phyloP scores from a whole-genome alignment of 1,284 basidiomycete species.

The Boletus subluridellus region DNA sequence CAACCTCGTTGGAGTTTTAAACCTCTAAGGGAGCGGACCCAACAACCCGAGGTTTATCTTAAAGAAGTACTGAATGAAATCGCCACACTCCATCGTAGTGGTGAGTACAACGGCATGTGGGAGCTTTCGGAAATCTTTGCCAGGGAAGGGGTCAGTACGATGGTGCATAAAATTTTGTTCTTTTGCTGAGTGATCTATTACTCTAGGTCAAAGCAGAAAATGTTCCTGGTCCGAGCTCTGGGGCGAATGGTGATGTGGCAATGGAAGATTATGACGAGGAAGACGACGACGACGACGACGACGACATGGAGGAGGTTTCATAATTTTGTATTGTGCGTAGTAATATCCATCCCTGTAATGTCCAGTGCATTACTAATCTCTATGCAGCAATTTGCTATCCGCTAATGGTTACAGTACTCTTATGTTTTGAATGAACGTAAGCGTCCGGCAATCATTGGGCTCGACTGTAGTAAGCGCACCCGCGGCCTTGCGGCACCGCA shows the following conservation, averaged over 20 bases:
- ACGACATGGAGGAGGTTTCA: constrained; percentile 57
- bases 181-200: constrained; percentile 15
- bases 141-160: constrained; percentile 54
- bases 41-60: constrained; percentile 90
- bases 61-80: constrained; percentile 84
- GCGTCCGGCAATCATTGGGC: neutral
- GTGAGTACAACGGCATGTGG: constrained; percentile 70
- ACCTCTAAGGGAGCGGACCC: constrained; percentile 72
- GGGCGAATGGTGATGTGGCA: constrained; percentile 31
- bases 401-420: neutral
- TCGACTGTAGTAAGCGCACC: neutral
- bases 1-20: constrained; percentile 83
- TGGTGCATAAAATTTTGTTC: constrained; percentile 29
- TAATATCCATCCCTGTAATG: neutral
- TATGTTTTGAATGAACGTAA: neutral
- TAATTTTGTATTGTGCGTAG: constrained; percentile 15
- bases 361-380: neutral
- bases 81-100: constrained; percentile 76
- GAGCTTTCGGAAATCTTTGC: constrained; percentile 66
- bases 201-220: constrained; percentile 56
- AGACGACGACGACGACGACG: constrained; percentile 38
- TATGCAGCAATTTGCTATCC: neutral
- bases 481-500: neutral
- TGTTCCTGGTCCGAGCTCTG: constrained; percentile 43
- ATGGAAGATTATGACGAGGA: constrained; percentile 44